These are phyloP conservation scores for Aspergillus ustus DNA, from an alignment of 2,329 filamentous ascomycete species.

Conservation along the genomic window DNA sequence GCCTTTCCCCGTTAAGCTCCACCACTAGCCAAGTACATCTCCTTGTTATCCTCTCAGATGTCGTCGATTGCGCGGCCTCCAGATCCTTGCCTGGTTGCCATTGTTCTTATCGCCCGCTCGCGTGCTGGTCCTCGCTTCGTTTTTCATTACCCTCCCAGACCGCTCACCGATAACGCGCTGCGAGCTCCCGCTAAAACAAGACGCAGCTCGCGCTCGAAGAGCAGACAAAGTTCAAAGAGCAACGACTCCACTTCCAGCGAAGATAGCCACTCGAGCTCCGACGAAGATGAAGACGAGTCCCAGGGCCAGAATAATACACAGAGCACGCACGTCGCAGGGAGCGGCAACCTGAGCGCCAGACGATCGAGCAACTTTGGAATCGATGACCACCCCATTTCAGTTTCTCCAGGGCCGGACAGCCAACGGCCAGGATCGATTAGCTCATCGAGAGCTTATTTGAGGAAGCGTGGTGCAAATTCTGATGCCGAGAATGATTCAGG, in stretches of 20 bases:
- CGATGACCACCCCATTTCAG: conserved; percentile 36
- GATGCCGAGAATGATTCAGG: conserved; percentile 41
- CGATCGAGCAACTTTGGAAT: conserved; percentile 40
- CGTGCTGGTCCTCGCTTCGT: conserved; percentile 80
- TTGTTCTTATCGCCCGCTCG: conserved; percentile 75
- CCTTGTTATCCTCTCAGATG: conserved; percentile 37
- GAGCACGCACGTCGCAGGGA: conserved; percentile 27
- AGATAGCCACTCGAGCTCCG: conserved; percentile 43
- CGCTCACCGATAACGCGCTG: conserved; percentile 46
- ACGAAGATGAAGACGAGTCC: conserved; percentile 45
- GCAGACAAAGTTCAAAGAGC: conserved; percentile 34
- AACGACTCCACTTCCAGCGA: conserved; percentile 47
- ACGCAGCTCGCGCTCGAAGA: conserved; percentile 39
- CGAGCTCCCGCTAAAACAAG: conserved; percentile 40
- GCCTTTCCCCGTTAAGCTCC: conserved; percentile 9
- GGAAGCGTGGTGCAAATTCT: conserved; percentile 36
- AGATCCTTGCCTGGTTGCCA: conserved; percentile 66
- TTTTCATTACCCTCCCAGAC: conserved; percentile 79
- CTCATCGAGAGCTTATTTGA: conserved; percentile 35
- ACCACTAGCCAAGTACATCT: conserved; percentile 22
- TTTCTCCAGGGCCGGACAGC: conserved; percentile 35
- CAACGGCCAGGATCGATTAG: conserved; percentile 41
- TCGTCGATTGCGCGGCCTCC: conserved; percentile 53
- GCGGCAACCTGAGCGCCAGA: conserved; percentile 29
- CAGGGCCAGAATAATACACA: conserved; percentile 21